Conservation (phyloP, 352 stramenopile species). For the Pilasporangium apinafurcum region DNA sequence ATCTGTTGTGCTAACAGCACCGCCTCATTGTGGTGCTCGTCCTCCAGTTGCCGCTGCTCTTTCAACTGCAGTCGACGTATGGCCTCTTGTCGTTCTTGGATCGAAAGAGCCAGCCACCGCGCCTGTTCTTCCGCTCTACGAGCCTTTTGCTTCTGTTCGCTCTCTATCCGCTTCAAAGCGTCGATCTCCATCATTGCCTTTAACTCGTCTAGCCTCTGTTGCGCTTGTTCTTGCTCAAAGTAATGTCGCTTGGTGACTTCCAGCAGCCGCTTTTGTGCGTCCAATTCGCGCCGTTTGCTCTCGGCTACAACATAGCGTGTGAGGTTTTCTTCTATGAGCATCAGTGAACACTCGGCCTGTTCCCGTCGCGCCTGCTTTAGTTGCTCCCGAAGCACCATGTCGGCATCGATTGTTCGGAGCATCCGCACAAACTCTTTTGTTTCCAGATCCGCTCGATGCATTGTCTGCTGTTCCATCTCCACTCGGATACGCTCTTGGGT, state of each 20-base stretch:
- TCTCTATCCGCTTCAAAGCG: conserved; percentile 17
- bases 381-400: conserved; percentile 20
- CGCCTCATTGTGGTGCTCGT: conserved; percentile 5
- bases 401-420: conserved; percentile 20
- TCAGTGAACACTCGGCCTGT: conserved; percentile 34
- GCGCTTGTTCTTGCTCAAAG: conserved; percentile 19
- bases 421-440: conserved; percentile 37
- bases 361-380: conserved; percentile 24
- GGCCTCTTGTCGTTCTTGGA: conserved; percentile 15
- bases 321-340: conserved; percentile 55
- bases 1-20: background rate
- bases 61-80: conserved; percentile 10
- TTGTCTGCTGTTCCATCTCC: conserved; percentile 21
- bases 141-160: conserved; percentile 15
- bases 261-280: conserved; percentile 15
- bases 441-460: conserved; percentile 41
- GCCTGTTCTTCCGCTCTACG: conserved; percentile 14
- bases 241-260: conserved; percentile 30
- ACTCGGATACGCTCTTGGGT: conserved; percentile 24
- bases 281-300: conserved; percentile 20
- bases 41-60: conserved; percentile 8
- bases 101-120: conserved; percentile 18
- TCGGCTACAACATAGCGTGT: conserved; percentile 44
- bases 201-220: conserved; percentile 19
- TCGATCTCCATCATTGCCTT: conserved; percentile 16